Base-by-base conservation (phyloP, 1,139 yeast genomes). In the Diutina mesorugosa region DNA sequence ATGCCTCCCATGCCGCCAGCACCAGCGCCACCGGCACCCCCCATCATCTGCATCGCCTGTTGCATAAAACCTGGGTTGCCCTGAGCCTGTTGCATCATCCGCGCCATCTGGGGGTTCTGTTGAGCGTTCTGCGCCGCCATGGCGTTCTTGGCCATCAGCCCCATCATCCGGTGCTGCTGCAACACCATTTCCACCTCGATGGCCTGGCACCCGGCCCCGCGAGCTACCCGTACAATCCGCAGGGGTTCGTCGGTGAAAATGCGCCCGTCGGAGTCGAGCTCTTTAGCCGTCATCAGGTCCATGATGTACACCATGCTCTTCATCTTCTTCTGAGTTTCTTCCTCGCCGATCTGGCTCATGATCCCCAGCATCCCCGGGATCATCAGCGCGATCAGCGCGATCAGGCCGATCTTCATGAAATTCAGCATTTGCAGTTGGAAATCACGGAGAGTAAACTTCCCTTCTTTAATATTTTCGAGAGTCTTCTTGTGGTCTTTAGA, bases 251-350 rank as follows among this genome's bases (percentile, higher is more conserved):
- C 84, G 54, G 81, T 78, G 69, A 93, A 90, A 32, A 89, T 73
- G 60, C 83, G 76, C 1, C 99, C 99, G 68, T 93, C 99, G 61
- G 90, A 82, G 64, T 90, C 96, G 60, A 93, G 80, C 72, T 93
- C 99, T 65, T 85, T 78, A 61, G 85, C 87, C 0, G 97, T 91
- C 99, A 93, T 93, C 2, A 97, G 90, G 69, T 93, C 99, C 89
- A 93, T 83, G 46, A 93, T 87, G 67, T 82, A 91, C 55, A 93
- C 85, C 96, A 93, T 90, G 60, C 87, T 79, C 69, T 91, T 91
- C 72, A 93, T 79, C 65, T 87, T 81, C 58, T 80, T 79, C 32
- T 89, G 81, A 0, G 96, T 85, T 65, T 93, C 97, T 65, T 91
- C 97, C 67, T 91, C 98, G 30, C 93, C 91, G 51, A 90, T 84